phyloP scores from a whole-genome alignment of 2,329 filamentous ascomycete species.

The Fusarium chaquense region DNA sequence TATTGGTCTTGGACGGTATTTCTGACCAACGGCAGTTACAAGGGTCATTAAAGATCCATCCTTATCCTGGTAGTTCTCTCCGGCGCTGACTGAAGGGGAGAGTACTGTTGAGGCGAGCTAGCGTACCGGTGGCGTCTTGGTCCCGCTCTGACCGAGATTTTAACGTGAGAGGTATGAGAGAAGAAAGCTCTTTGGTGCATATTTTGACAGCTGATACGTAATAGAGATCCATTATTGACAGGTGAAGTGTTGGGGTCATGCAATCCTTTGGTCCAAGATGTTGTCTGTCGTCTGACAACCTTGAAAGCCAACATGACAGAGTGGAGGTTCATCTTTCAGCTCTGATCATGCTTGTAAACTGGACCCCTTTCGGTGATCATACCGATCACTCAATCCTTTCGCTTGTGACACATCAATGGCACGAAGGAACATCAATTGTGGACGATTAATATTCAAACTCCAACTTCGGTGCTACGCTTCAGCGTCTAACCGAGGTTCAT shows the following conservation, averaged over 20 bases:
- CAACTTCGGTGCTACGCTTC: background rate
- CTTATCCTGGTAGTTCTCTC: conserved; percentile 10
- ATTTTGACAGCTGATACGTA: conserved; percentile 4
- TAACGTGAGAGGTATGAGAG: background rate
- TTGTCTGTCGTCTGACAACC: background rate
- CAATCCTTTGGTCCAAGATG: background rate
- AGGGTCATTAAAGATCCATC: background rate
- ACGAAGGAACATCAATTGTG: conserved; percentile 18
- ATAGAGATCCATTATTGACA: conserved; percentile 6
- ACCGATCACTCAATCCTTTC: background rate
- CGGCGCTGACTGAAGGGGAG: background rate
- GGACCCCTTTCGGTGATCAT: conserved; percentile 7
- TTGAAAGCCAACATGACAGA: background rate
- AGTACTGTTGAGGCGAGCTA: conserved; percentile 3
- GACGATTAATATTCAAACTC: background rate
- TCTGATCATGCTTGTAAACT: conserved; percentile 22
- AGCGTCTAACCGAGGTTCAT: conserved; percentile 2
- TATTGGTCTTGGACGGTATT: background rate
- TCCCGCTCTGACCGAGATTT: conserved; percentile 1
- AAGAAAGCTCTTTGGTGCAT: background rate
- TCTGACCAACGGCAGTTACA: background rate
- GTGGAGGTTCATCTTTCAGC: conserved; percentile 3
- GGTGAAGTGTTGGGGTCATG: background rate
- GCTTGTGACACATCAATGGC: conserved; percentile 1
- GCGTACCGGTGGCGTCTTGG: background rate